Conservation (phyloP, 306 rosid genomes). For the Lablab purpureus region DNA sequence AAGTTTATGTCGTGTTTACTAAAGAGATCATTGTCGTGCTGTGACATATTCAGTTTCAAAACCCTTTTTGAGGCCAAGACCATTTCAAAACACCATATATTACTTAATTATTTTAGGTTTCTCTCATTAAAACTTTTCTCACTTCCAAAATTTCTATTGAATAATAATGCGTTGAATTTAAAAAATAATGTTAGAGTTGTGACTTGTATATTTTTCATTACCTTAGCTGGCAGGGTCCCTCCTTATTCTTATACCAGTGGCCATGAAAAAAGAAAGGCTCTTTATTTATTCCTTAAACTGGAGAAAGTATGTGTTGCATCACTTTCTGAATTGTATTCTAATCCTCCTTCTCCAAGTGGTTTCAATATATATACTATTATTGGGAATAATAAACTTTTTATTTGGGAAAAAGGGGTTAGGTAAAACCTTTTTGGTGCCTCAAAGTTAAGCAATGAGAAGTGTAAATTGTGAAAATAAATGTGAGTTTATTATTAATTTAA, state of each 20-base stretch:
- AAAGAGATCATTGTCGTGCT: not conserved
- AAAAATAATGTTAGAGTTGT: not conserved
- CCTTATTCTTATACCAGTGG: not conserved
- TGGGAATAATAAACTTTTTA: not conserved
- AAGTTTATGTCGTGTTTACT: not conserved
- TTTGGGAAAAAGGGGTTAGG: not conserved
- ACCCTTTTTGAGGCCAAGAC: not conserved
- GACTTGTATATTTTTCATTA: not conserved
- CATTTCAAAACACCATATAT: not conserved
- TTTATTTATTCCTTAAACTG: not conserved
- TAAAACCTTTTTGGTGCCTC: not conserved
- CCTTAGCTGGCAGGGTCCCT: not conserved
- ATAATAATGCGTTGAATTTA: not conserved
- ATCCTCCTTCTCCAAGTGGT: not conserved
- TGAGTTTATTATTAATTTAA: no score
- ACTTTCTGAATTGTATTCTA: constrained; percentile 8
- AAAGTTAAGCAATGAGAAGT: not conserved
- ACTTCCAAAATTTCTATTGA: not conserved
- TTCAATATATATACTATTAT: not conserved
- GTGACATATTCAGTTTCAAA: not conserved
- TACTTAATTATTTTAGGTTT: not conserved
- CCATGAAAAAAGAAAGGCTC: not conserved
- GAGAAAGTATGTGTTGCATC: not conserved
- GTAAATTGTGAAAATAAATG: not conserved
- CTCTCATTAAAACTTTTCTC: not conserved